Percentiles rank a stretch among this genome's conserved stretches.
These are phyloP conservation scores for Leccinum obscurum DNA, from an alignment of 768 basidiomycete species.

Conservation along the genomic window DNA sequence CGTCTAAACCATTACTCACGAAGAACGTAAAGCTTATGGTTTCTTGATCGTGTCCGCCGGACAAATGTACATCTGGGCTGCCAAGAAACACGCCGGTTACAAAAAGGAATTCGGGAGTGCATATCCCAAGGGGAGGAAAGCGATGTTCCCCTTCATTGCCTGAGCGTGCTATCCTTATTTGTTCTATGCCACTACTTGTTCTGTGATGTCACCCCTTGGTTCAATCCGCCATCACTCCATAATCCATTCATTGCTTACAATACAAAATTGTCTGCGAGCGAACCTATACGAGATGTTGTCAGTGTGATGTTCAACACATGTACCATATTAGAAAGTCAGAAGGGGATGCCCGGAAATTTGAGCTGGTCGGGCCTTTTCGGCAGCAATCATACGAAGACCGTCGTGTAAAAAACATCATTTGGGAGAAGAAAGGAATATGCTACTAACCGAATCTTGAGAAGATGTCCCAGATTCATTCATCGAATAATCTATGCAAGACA, in stretches of 20 bases:
- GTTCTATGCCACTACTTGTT: neutral
- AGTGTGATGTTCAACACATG: neutral
- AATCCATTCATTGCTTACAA: neutral
- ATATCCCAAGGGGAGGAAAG: conserved; percentile 74
- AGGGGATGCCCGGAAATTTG: conserved; percentile 67
- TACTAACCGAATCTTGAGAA: neutral
- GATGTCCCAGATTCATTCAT: neutral
- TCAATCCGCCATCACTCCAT: neutral
- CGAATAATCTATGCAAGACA: neutral
- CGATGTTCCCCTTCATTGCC: conserved; percentile 68
- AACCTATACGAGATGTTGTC: neutral
- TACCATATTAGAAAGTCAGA: conserved; percentile 44
- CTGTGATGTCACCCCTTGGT: neutral
- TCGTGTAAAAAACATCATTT: conserved; percentile 14
- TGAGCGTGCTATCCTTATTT: neutral
- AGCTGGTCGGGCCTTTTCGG: conserved; percentile 89
- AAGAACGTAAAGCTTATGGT: conserved; percentile 46
- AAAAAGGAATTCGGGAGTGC: conserved; percentile 91
- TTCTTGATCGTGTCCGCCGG: conserved; percentile 62
- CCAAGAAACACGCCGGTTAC: conserved; percentile 87
- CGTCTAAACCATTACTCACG: neutral
- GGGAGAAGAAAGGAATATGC: too few relatives aligned
- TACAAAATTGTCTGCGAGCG: neutral
- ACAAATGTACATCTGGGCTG: conserved; percentile 86
- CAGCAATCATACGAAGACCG: conserved; percentile 77